Conservation (phyloP, 768 basidiomycete species). For the Chlorophyllum brunneum region DNA sequence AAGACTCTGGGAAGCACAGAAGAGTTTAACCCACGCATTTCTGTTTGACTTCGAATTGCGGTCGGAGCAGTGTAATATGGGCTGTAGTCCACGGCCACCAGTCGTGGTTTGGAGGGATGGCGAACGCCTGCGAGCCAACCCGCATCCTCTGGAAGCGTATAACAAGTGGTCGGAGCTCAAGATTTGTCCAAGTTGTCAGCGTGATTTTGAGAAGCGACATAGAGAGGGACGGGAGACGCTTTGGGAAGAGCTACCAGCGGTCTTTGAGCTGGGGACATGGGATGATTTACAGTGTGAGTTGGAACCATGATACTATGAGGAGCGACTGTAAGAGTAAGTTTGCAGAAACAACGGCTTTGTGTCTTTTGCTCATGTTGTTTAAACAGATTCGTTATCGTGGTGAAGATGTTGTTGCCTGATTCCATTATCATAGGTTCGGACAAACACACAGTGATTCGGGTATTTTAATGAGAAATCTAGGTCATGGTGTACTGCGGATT, state of each 20-base stretch:
- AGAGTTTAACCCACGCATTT: constrained; percentile 31
- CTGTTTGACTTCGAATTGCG: constrained; percentile 31
- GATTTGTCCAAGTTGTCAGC: constrained; percentile 29
- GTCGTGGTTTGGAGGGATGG: constrained; percentile 19
- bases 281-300: constrained; percentile 29
- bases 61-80: constrained; percentile 23
- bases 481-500: no score
- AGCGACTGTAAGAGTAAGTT: no score
- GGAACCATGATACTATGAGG: neutral
- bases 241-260: constrained; percentile 32
- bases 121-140: constrained; percentile 29
- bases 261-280: constrained; percentile 37
- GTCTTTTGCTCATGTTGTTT: no score
- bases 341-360: no score
- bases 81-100: constrained; percentile 25
- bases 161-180: constrained; percentile 28
- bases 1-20: constrained; percentile 35
- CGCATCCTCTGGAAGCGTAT: constrained; percentile 36
- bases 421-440: no score
- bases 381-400: no score
- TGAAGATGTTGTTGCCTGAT: no score
- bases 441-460: no score
- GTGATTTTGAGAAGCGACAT: constrained; percentile 27
- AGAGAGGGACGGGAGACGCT: constrained; percentile 31
- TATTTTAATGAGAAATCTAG: no score